Conservation (phyloP, 345 rosid species). For the Lumnitzera racemosa region DNA sequence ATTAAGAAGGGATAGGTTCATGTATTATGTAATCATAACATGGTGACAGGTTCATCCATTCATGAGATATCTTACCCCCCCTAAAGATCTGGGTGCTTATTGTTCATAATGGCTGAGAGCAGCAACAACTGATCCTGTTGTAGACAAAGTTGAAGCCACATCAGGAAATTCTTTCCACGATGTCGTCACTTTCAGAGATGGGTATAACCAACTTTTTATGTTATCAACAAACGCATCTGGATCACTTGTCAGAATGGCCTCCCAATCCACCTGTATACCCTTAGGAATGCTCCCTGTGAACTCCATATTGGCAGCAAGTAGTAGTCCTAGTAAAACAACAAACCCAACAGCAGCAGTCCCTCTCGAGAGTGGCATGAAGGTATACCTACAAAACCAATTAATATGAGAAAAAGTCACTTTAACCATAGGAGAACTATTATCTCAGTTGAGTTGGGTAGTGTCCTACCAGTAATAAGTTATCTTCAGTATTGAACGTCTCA, state of each 20-base stretch:
- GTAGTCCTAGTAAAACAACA: slow-evolving; percentile 65
- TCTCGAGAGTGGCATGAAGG: slow-evolving; percentile 92
- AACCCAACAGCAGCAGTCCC: slow-evolving; percentile 88
- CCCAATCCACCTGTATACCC: slow-evolving; percentile 90
- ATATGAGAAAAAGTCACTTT: not conserved
- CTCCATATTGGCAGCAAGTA: slow-evolving; percentile 89
- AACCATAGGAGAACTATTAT: not conserved
- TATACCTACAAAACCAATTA: slow-evolving; percentile 52
- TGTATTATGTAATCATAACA: too few relatives aligned
- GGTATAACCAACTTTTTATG: slow-evolving; percentile 72
- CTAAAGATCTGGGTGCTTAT: slow-evolving; percentile 23
- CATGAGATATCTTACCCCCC: slow-evolving; percentile 11
- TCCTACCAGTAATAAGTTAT: slow-evolving; percentile 93
- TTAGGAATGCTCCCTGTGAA: slow-evolving; percentile 59
- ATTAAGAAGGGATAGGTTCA: too few relatives aligned
- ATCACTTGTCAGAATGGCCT: slow-evolving; percentile 70
- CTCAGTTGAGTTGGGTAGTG: not conserved
- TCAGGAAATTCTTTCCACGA: slow-evolving; percentile 86
- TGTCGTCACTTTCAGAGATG: slow-evolving; percentile 56
- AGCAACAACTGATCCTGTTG: slow-evolving; percentile 75
- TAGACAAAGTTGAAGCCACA: slow-evolving; percentile 57
- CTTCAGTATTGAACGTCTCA: slow-evolving; percentile 72
- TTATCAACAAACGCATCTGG: slow-evolving; percentile 52
- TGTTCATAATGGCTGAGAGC: slow-evolving; percentile 65
- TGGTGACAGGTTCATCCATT: too few relatives aligned